Evolutionary conservation across 106 monocot genomes (phyloP), one percentile per base, ranked within the genome.

Genomic region (Narthecium ossifragum): DNA sequence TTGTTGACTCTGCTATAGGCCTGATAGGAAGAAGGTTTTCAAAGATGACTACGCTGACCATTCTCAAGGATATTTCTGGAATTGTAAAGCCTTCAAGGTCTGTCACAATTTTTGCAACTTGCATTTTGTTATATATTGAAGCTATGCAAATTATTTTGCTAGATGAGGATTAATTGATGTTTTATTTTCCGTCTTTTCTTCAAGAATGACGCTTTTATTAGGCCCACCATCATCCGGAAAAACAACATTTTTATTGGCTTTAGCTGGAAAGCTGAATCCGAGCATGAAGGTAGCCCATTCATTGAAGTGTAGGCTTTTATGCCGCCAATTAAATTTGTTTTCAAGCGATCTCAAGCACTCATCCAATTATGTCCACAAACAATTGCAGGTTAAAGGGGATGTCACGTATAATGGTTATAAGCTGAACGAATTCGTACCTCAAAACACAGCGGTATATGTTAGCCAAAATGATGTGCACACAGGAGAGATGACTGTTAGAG

Each of bases 191-290:
- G 8, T 48, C 0, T 22, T 49, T 40, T 7, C 2, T 37, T 48
- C 2, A 55, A 88, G 88, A 64, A 81, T 90, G 85, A 81, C 90
- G 15, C 75, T 90, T 5, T 69, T 90, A 15, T 60, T 90, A 39
- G 90, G 90, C 4, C 90, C 90, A 10, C 90, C 84, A 2, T 69
- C 81, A 1, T 90, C 90, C 2, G 90, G 90, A 46, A 90, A 90
- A 67, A 85, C 90, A 4, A 85, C 85, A 4, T 59, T 90, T 2
- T 60, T 90, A 2, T 70, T 78, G 7, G 72, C 89, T 28, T 34
- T 90, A 10, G 89, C 89, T 0, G 84, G 89, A 26, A 85, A 75
- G 47, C 59, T 78, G 7, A 80, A 80, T 39, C 53, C 68, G 7
- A 57, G 23, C 34, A 63, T 90, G 27, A 57, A 81, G 76, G 88